Evolutionary conservation across 176 grass and related monocot species (phyloP), one percentile per base, ranked within the genome.

Genomic region (Triticum dicoccoides): DNA sequence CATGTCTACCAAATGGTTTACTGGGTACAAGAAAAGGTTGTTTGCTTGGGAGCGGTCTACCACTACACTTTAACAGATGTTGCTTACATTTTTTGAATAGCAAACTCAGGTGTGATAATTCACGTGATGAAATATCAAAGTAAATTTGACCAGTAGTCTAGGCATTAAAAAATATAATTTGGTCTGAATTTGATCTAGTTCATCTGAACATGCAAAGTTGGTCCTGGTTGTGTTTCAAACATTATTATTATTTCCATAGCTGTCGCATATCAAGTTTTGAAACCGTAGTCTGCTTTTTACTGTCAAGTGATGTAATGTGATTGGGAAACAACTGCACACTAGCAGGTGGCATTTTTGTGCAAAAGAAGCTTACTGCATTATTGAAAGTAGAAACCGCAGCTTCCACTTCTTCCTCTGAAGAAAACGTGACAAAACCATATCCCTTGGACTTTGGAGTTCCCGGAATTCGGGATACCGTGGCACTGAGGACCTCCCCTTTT

Each of bases 361-460:
- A 65, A 77, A 86, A 71, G 30, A 79, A 72, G 56, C 91, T 94
- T 84, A 99, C 97, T 27, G 85, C 27, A 24, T 94, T 91, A 77
- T 99, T 96, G 79, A 92, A 96, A 56, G 92, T 91, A 77, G 90
- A 88, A 86, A 99, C 89, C 9, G 94, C 97, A 77, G 92, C 90
- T 47, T 99, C 80, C 82, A 99, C 94, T 82, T 94, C 92, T 70
- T 96, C 92, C 56, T 94, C 97, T 0, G 97, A 96, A 13, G 94
- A 94, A 85, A 96, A 99, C 5, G 97, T 90, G 34, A 96, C 92
- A 54, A 99, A 99, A 58, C 92, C 97, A 44, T 87, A 99, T 12
- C 97, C 92, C 66, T 91, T 96, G 27, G 96, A 96, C 64, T 99
- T 99, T 64, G 97, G 92, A 44, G 90, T 99, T 35, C 97, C 97